Base-by-base conservation (phyloP, 768 basidiomycete species). In the Naganishia kalamii region DNA sequence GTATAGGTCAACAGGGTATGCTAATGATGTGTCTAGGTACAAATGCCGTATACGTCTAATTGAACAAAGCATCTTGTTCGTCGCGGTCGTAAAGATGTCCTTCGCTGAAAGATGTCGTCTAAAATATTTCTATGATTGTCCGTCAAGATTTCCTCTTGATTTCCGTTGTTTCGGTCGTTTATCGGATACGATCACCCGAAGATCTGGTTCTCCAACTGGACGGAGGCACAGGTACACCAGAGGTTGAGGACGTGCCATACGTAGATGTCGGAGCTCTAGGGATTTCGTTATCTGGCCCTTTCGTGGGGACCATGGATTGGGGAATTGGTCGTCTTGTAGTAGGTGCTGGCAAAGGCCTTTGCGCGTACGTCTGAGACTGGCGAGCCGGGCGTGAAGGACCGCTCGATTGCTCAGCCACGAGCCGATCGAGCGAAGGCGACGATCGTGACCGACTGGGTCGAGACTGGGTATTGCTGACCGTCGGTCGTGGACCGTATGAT, bases 191-290 rank as follows among this genome's bases (percentile, higher is more conserved):
- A 40, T 57, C 54, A 27, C 35, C 35, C 35, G 54, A 23, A 1
- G 54, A 57, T 57, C 54, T 57, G 27, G 29, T 57, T 40, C n/a
- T 63, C 62, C 62, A 63, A 23, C 46, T 63, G 10, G 62, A 63
- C 3, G 62, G 62, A 12, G 62, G 62, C 8, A 63, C n/a, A 27
- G 62, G 21, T 4, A 43, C 60, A 21, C 29, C 46, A n/a, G 62
- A 29, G 5, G 48, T 23, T 7, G 62, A 17, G 8, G 46, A 19
- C 8, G 27, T 30, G n/a, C 7, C 12, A 29, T 48, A 19, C 23
- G 35, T 37, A 37, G 25, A 33, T 19, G 62, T 17, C 29, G 44
- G 19, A n/a, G 62, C 11, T 48, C 46, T 49, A 29, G 46, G 30
- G 35, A 63, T 49, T 12, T 57, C 54, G 30, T 57, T 57, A 25